These are phyloP conservation scores for Sphagnum tenellum DNA, from an alignment of 225 moss, liverwort and hornwort genomes.

Conservation along the genomic window DNA sequence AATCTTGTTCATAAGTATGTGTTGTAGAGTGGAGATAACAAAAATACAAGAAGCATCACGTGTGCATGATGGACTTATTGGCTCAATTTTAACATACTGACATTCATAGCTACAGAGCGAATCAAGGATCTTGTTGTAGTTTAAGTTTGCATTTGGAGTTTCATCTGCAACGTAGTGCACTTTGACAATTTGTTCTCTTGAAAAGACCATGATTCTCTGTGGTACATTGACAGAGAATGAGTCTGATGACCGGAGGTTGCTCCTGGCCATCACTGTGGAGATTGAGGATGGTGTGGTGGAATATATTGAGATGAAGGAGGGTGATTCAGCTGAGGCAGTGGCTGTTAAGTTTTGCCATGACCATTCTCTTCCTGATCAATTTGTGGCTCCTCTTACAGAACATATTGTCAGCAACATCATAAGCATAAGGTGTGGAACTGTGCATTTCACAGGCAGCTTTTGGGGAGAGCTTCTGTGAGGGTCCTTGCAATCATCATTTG, in stretches of 20 bases:
- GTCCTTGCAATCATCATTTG: too few species aligned
- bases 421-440: conserved; percentile 45
- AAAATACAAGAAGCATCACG: neutral
- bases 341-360: conserved; percentile 78
- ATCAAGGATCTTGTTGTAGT: neutral
- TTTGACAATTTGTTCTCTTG: neutral
- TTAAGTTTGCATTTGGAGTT: neutral
- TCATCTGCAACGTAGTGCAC: neutral
- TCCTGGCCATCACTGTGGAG: conserved; percentile 87
- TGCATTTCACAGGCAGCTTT: neutral
- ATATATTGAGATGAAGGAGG: conserved; percentile 88
- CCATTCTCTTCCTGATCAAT: conserved; percentile 74
- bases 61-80: neutral
- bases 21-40: neutral
- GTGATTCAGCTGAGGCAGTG: conserved; percentile 80
- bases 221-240: conserved; percentile 28
- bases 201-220: neutral
- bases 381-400: conserved; percentile 81
- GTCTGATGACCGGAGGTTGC: conserved; percentile 53
- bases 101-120: neutral
- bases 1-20: neutral
- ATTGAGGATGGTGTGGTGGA: conserved; percentile 94
- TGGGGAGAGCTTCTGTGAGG: neutral
- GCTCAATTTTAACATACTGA: neutral
- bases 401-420: conserved; percentile 91